Evolutionary conservation across 306 rosid genomes (phyloP).

Genomic region (Dalbergia cultrata): DNA sequence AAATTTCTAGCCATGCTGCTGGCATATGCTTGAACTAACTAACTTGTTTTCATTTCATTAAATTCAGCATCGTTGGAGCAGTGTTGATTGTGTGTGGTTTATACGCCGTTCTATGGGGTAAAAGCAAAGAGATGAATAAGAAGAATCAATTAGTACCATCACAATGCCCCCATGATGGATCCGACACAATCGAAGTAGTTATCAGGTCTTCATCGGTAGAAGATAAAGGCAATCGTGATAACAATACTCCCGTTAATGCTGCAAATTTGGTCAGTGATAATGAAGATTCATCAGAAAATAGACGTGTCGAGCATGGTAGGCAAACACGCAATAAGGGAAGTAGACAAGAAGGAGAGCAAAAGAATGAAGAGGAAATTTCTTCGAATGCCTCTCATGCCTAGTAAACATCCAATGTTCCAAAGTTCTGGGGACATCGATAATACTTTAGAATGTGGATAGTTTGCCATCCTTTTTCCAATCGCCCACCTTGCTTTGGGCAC

Average conservation of each 20-base stretch:
- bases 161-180: neutral
- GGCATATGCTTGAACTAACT: no score
- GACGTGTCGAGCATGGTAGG: neutral
- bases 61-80: constrained; percentile 53
- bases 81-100: constrained; percentile 55
- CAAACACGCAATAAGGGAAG: neutral
- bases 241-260: neutral
- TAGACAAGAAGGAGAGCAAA: neutral
- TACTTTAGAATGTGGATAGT: neutral
- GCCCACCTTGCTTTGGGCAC: neutral
- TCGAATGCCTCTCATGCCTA: neutral
- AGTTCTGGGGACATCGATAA: no score
- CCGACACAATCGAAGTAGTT: neutral
- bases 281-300: neutral
- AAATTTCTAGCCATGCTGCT: neutral
- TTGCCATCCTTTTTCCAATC: neutral
- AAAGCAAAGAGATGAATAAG: constrained; percentile 58
- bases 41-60: no score
- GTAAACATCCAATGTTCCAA: neutral
- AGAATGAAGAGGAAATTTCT: neutral
- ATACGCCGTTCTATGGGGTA: constrained; percentile 61
- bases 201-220: neutral
- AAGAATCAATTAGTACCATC: constrained; percentile 38
- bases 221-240: constrained; percentile 3
- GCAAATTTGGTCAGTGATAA: neutral